A percentile compares a stretch with the other conserved stretches of the same genome.
phyloP scores from a whole-genome alignment of 257 asterid species.

The Handroanthus guayacan region DNA sequence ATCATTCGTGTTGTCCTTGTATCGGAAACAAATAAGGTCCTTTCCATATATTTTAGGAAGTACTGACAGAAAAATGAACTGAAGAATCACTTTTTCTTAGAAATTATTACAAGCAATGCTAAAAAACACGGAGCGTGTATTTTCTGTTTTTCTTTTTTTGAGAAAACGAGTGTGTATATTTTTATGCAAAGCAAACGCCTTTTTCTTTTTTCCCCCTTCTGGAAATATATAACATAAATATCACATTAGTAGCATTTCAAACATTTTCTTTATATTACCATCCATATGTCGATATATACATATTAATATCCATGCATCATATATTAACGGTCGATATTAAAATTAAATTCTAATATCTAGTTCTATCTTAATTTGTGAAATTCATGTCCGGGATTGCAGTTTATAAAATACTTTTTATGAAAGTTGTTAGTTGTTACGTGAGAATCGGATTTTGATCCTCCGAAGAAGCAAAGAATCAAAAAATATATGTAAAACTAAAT shows the following conservation, averaged over 20 bases:
- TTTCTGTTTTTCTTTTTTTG: no score
- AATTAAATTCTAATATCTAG: background rate
- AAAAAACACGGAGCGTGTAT: no score
- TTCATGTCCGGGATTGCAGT: background rate
- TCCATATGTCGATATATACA: background rate
- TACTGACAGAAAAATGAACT: no score
- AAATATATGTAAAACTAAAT: background rate
- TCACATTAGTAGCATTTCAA: background rate
- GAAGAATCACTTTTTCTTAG: no score
- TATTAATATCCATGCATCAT: background rate
- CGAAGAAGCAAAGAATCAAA: background rate
- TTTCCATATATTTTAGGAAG: no score
- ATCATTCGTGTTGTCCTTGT: no score
- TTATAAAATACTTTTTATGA: background rate
- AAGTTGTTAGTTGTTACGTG: background rate
- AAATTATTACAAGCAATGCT: no score
- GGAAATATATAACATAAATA: no score
- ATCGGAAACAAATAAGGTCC: no score
- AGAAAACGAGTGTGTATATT: no score
- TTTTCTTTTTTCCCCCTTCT: no score
- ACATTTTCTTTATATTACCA: background rate
- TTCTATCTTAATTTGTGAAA: background rate
- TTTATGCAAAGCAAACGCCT: no score
- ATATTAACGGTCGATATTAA: conserved; percentile 7
- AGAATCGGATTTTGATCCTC: background rate